Conservation (phyloP, 192 early-diverging fungal genomes). For the Diversispora eburnea region DNA sequence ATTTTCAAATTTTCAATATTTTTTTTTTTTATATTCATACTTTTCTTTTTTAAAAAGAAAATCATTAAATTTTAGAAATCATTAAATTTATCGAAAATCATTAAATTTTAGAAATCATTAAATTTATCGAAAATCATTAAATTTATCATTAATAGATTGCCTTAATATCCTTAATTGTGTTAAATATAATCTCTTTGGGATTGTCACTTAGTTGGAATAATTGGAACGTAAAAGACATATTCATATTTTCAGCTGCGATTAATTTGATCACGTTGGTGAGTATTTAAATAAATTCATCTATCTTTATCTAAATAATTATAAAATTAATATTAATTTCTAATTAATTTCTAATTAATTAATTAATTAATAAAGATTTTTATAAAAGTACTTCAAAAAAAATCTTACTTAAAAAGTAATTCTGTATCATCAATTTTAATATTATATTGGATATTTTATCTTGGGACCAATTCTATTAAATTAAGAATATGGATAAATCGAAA, state of each 20-base stretch:
- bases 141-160: constrained; percentile 28
- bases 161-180: constrained; percentile 23
- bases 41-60: background rate
- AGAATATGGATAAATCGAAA: constrained; percentile 35
- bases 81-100: background rate
- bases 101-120: too few species aligned
- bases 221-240: constrained; percentile 23
- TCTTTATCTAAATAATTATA: background rate
- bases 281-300: background rate
- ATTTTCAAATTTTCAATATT: background rate
- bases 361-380: background rate
- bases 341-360: background rate
- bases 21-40: background rate
- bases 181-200: constrained; percentile 12
- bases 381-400: constrained; percentile 35
- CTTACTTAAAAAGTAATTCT: constrained; percentile 36
- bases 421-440: constrained; percentile 56
- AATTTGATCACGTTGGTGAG: constrained; percentile 34
- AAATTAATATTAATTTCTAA: background rate
- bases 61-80: too few species aligned
- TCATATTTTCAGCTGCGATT: constrained; percentile 27
- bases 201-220: background rate
- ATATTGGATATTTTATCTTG: constrained; percentile 52
- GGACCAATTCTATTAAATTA: constrained; percentile 39
- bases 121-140: background rate